Percentiles rank a stretch among this genome's conserved stretches.
phyloP scores from a whole-genome alignment of 129 eudicot genomes.

The Tagetes patula region DNA sequence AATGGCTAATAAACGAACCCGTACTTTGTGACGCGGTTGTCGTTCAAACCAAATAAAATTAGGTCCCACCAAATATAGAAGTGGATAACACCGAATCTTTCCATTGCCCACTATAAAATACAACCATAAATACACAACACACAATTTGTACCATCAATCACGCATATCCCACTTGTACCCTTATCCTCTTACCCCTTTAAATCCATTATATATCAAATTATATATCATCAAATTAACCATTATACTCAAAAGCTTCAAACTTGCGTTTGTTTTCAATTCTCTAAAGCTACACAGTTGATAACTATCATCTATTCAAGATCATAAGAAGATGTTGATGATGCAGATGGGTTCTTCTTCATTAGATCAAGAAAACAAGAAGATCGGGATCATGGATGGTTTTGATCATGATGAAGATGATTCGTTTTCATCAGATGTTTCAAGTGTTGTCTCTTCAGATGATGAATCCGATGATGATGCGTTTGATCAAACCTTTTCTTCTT shows the following conservation, averaged over 20 bases:
- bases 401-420: constrained; percentile 28
- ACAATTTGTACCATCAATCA: constrained; percentile 8
- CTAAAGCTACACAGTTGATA: constrained; percentile 25
- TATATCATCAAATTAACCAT: neutral
- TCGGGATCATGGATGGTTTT: constrained; percentile 35
- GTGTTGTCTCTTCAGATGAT: constrained; percentile 46
- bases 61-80: constrained; percentile 35
- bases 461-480: constrained; percentile 27
- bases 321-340: constrained; percentile 18
- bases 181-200: constrained; percentile 34
- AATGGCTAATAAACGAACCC: constrained; percentile 17
- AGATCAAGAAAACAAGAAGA: constrained; percentile 42
- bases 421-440: constrained; percentile 36
- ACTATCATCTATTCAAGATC: neutral
- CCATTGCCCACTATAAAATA: constrained; percentile 24
- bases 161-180: constrained; percentile 35
- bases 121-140: constrained; percentile 18
- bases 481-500: constrained; percentile 30
- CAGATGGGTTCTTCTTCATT: constrained; percentile 48
- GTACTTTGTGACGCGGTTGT: constrained; percentile 26
- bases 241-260: too few relatives aligned
- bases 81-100: constrained; percentile 60
- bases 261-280: neutral
- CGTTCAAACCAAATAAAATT: constrained; percentile 34
- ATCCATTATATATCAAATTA: constrained; percentile 13